Evolutionary conservation across 2,329 filamentous ascomycete genomes (phyloP).

Genomic region (Colletotrichum tanaceti): DNA sequence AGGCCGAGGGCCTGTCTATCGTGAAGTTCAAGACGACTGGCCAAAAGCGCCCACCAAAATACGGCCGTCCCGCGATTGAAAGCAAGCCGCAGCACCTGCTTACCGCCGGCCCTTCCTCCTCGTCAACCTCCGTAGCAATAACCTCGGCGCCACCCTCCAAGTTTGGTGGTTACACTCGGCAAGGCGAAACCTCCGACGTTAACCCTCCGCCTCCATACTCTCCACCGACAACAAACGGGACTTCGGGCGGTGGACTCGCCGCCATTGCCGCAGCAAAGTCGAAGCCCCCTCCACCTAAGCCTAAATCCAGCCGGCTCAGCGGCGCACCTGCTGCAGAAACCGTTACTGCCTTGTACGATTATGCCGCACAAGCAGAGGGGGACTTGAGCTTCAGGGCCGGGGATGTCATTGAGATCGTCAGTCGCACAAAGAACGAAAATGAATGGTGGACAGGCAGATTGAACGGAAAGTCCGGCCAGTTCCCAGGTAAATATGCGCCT

Average conservation of each 20-base stretch:
- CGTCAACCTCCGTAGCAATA: constrained; percentile 43
- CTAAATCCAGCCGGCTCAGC: constrained; percentile 81
- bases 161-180: constrained; percentile 51
- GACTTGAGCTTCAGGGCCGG: constrained; percentile 91
- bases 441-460: constrained; percentile 96
- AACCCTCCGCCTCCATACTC: constrained; percentile 80
- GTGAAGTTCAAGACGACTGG: constrained; percentile 93
- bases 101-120: constrained; percentile 59
- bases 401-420: constrained; percentile 89
- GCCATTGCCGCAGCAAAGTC: constrained; percentile 66
- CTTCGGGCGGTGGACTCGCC: constrained; percentile 55
- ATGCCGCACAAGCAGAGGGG: constrained; percentile 93
- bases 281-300: constrained; percentile 79
- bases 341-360: constrained; percentile 94
- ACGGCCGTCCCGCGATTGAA: constrained; percentile 66
- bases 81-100: constrained; percentile 63
- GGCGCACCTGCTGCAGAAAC: constrained; percentile 76
- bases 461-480: constrained; percentile 85
- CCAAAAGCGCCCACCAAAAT: constrained; percentile 69
- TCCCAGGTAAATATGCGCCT: constrained; percentile 76
- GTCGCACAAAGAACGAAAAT: constrained; percentile 87
- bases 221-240: constrained; percentile 49
- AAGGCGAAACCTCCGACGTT: constrained; percentile 58
- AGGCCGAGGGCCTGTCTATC: constrained; percentile 85
- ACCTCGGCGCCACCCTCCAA: constrained; percentile 45